These are phyloP conservation scores for Aureobasidium melanogenum DNA, from an alignment of 2,329 filamentous ascomycete genomes.

Conservation along the genomic window DNA sequence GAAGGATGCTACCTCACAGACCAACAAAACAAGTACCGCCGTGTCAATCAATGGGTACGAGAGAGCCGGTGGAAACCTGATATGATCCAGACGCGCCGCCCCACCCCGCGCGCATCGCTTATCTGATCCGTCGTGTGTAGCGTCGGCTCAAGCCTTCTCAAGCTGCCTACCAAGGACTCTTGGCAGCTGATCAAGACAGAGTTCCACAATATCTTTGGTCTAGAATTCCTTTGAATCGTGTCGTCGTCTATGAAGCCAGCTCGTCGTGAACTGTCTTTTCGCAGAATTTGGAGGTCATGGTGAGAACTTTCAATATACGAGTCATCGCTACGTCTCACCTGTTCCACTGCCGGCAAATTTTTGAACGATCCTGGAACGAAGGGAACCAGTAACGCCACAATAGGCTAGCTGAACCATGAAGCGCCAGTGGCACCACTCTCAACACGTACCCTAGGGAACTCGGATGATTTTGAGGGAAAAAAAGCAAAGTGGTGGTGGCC, in stretches of 20 bases:
- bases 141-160: conserved; percentile 1
- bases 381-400: not conserved
- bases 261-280: not conserved
- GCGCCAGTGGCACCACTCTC: not conserved
- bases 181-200: not conserved
- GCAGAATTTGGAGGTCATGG: too few relatives aligned
- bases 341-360: not conserved
- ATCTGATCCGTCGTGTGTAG: conserved; percentile 4
- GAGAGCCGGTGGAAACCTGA: not conserved
- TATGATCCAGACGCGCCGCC: not conserved
- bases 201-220: not conserved
- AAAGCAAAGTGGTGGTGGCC: conserved; percentile 1
- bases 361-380: not conserved
- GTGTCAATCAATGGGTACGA: not conserved
- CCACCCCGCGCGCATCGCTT: not conserved
- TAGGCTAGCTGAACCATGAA: not conserved
- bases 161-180: not conserved
- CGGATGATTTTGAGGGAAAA: not conserved
- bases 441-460: not conserved
- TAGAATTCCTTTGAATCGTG: not conserved
- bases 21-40: not conserved
- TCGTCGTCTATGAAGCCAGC: not conserved
- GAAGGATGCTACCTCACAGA: not conserved
- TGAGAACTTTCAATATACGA: not conserved
- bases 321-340: not conserved